Evolutionary conservation across 176 grass and related monocot species (phyloP), one percentile per base, ranked within the genome.

Genomic region (Cenchrus purpureus): DNA sequence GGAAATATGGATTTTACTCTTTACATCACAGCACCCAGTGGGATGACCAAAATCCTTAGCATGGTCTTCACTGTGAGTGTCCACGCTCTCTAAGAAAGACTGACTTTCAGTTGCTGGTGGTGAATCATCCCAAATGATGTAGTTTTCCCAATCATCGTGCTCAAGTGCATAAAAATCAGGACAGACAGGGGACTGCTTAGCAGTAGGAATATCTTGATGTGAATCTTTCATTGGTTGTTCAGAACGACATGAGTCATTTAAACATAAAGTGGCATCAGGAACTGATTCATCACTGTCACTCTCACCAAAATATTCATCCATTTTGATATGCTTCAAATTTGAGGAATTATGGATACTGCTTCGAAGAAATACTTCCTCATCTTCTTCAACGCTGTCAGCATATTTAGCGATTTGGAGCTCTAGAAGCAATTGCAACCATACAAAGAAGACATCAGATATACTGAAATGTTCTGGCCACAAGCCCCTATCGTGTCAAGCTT

Each of bases 91-190:
- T 84, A 81, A 87, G 61, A 65, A 88, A 78, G 71, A 25, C 44
- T 88, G 77, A 67, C 79, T 92, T 79, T 74, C 76, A 59, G 50
- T 53, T 86, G 82, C 60, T 31, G 91, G 97, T 87, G 97, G 97
- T 87, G 97, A 98, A 91, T 95, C 94, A 34, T 90, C 90, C 91
- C 97, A 98, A 83, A 95, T 83, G 58, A 98, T 98, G 79, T 82
- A 84, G 80, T 89, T 86, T 87, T 98, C 97, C 97, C 97, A 98
- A 76, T 98, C 71, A 67, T 91, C 89, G 13, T 98, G 87, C 90
- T 92, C 91, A 81, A 98, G 86, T 58, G 93, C 93, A 88, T 95
- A 98, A 87, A 98, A 83, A 86, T 95, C 88, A 86, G 97, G 91
- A 60, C 88, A 92, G 62, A 92, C 78, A 71, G 84, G 76, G 86